Conservation (phyloP, 108 stramenopile genomes). For the Skeletonema grethae region DNA sequence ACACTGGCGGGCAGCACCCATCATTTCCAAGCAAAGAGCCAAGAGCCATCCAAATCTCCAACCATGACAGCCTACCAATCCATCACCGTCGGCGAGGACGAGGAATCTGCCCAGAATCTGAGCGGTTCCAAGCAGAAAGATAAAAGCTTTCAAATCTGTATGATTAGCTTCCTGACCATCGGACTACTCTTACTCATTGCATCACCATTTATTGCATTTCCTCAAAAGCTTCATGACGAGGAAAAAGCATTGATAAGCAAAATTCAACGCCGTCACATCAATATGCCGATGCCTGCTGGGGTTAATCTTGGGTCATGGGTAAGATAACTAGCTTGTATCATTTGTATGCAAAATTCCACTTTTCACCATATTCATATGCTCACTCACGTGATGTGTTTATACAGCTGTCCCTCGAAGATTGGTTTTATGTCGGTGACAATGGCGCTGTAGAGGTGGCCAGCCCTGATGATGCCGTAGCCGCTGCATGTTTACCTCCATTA, state of each 20-base stretch:
- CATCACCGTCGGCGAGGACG: slow-evolving; percentile 18
- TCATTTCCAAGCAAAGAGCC: too few relatives aligned
- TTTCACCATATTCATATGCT: too few relatives aligned
- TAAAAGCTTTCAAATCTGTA: neutral
- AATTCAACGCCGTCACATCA: neutral
- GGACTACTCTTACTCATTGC: neutral
- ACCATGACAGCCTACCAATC: slow-evolving; percentile 39
- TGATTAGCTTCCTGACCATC: neutral
- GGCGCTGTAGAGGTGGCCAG: slow-evolving; percentile 75
- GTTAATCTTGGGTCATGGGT: slow-evolving; percentile 76
- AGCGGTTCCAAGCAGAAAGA: neutral
- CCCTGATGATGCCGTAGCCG: slow-evolving; percentile 52
- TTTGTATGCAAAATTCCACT: too few relatives aligned
- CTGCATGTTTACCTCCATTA: slow-evolving; percentile 68
- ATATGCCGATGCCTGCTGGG: slow-evolving; percentile 56
- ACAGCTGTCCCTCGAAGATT: slow-evolving; percentile 75
- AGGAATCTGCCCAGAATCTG: neutral
- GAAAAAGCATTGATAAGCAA: neutral
- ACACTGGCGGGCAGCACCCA: too few relatives aligned
- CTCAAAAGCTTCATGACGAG: neutral
- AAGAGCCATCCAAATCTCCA: too few relatives aligned
- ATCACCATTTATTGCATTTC: neutral
- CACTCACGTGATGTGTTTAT: too few relatives aligned
- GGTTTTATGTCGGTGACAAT: slow-evolving; percentile 68
- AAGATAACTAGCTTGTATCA: too few relatives aligned